These are phyloP conservation scores for Suillus tomentosus DNA, from an alignment of 768 basidiomycete species.

Conservation along the genomic window DNA sequence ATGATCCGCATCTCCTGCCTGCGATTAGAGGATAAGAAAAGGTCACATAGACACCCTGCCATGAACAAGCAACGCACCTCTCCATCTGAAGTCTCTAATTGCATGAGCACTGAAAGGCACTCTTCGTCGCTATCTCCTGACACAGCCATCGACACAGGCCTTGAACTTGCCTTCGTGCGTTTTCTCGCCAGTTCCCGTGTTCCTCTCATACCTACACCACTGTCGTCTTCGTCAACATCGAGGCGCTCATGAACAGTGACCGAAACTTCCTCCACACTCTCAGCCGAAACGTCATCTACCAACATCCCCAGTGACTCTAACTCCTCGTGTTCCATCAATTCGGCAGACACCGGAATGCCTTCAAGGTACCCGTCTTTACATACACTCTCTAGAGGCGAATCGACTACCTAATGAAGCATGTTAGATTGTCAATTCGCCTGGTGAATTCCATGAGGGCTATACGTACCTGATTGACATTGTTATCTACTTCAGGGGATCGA, in stretches of 20 bases:
- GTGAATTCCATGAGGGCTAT: not conserved
- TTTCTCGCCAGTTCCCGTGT: not conserved
- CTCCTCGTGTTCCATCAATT: not conserved
- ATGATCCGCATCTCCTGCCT: conserved; percentile 1
- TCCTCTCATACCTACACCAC: not conserved
- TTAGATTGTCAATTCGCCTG: too few species aligned
- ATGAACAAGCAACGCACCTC: not conserved
- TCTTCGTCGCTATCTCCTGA: conserved; percentile 13
- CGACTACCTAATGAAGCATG: not conserved
- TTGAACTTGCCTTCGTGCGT: not conserved
- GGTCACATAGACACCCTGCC: not conserved
- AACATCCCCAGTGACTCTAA: not conserved
- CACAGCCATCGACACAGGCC: conserved; percentile 17
- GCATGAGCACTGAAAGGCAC: not conserved
- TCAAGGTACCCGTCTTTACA: not conserved
- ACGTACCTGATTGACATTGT: not conserved
- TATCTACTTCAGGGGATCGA: not conserved
- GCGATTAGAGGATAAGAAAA: not conserved
- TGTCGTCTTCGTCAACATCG: not conserved
- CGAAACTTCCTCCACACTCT: not conserved
- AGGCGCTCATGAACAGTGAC: not conserved
- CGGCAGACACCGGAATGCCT: not conserved
- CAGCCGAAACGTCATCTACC: conserved; percentile 2
- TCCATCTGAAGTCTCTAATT: not conserved
- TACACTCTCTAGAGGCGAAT: not conserved